These are phyloP conservation scores for Microstegium vimineum DNA, from an alignment of 176 grass and related monocot genomes.

Conservation along the genomic window DNA sequence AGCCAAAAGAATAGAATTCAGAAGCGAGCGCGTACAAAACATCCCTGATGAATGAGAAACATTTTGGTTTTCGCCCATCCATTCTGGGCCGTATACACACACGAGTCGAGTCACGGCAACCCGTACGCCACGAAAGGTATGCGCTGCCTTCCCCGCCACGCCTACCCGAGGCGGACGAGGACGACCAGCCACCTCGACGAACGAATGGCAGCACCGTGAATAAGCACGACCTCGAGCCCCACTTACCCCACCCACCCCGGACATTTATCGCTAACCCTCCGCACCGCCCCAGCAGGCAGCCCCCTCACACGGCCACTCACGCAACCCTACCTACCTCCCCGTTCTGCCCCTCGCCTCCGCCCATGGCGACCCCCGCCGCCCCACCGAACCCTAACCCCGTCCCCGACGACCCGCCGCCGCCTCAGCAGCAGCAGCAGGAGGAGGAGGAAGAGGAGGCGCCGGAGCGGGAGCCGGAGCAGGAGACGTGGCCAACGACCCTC, in stretches of 20 bases:
- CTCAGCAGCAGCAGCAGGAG: background rate
- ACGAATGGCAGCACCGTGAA: background rate
- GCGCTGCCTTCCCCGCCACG: conserved; percentile 22
- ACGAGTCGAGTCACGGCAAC: background rate
- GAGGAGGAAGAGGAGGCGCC: background rate
- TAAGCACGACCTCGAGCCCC: background rate
- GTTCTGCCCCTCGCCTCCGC: background rate
- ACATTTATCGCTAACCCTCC: background rate
- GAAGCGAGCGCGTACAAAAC: background rate
- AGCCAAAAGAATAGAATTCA: no score
- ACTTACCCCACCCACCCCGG: background rate
- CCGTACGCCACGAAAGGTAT: conserved; percentile 39
- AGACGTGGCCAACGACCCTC: background rate
- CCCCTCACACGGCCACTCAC: background rate
- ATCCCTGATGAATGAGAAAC: background rate
- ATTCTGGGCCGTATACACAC: background rate
- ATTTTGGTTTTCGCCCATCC: background rate
- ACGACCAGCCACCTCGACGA: background rate
- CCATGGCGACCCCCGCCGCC: conserved; percentile 29
- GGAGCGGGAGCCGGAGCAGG: background rate
- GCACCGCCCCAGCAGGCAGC: background rate
- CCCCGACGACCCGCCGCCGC: conserved; percentile 1
- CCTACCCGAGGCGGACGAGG: background rate
- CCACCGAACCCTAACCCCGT: conserved; percentile 43
- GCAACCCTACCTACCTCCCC: background rate